Base-by-base conservation (phyloP, 2,329 filamentous ascomycete genomes). In the Fusarium compactum region DNA sequence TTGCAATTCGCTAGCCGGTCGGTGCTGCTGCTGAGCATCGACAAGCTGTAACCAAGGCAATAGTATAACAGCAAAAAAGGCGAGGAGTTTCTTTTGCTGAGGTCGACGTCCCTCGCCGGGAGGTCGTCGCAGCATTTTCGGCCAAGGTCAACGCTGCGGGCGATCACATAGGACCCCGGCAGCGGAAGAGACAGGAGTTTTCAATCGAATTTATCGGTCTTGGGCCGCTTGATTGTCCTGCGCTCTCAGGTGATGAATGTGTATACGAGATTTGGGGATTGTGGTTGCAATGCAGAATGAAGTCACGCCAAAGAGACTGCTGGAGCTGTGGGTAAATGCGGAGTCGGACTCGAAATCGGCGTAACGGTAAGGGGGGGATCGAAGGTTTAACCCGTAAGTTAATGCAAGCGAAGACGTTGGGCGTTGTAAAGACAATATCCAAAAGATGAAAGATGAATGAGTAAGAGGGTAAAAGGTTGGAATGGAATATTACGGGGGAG, bases 1-100 rank as follows among this genome's bases (percentile, higher is more conserved):
- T 30, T 69, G 67, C 48, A 76, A 48, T 18, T 76, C 67, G 60
- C 62, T 65, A 56, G 60, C 64, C 46, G 63, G 79, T 72, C 79
- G 82, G 67, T 86, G 86, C 85, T 90, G 88, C 86, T 89, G 88
- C 85, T 88, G 88, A 86, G 87, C 87, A 75, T 89, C 85, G 82
- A 86, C 86, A 72, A 89, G 81, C 58, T 80, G 80, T 48, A 84
- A 75, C 81, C 84, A 87, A 56, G 88, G 87, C 63, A 91, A 78
- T 59, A 90, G 79, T 61, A 90, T 81, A 67, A 89, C 79, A 74
- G 85, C 86, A 78, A 90, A 83, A 79, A 87, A 86, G 78, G 89
- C 77, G 78, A 86, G 75, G 75, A 82, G 78, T 77, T 80, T 82
- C 75, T 82, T 80, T 79, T 85, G 82, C 65, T 80, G 79, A 78